Percentiles rank a stretch among this genome's conserved stretches.
Evolutionary conservation across 1,284 basidiomycete genomes (phyloP).

Genomic region (Leccinum pallidistipes): DNA sequence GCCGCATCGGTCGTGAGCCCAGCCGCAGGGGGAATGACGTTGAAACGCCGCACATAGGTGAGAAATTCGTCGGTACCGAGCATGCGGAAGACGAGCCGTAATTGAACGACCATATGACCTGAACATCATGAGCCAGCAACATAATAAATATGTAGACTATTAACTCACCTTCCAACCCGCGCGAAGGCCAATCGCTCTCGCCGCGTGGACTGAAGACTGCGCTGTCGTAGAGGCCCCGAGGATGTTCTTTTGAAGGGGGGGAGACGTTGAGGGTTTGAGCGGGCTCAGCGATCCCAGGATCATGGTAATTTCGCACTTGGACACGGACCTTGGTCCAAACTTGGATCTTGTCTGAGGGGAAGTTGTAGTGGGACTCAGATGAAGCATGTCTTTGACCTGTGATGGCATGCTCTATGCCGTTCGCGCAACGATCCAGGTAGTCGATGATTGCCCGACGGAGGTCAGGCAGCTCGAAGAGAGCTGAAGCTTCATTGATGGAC

Average conservation of each 20-base stretch:
- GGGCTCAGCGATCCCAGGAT: not conserved
- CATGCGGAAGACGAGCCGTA: not conserved
- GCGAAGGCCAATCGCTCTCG: not conserved
- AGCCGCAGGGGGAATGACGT: not conserved
- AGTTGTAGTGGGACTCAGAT: not conserved
- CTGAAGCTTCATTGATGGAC: not conserved
- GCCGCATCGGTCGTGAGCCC: not conserved
- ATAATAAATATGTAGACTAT: not conserved
- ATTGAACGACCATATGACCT: not conserved
- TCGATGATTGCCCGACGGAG: not conserved
- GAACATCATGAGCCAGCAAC: not conserved
- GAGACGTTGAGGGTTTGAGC: not conserved
- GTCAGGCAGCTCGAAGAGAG: not conserved
- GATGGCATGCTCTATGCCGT: not conserved
- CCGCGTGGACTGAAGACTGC: not conserved
- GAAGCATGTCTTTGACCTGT: not conserved
- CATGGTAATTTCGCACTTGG: not conserved
- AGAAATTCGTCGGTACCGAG: not conserved
- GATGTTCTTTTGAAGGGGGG: not conserved
- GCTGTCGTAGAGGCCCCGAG: not conserved
- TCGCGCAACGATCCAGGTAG: not conserved
- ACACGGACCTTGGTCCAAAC: not conserved
- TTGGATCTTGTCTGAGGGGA: not conserved
- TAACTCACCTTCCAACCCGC: not conserved
- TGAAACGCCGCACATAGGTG: not conserved